phyloP scores from a whole-genome alignment of 805 yeast genomes.

The Grigorovia yakushimaensis region DNA sequence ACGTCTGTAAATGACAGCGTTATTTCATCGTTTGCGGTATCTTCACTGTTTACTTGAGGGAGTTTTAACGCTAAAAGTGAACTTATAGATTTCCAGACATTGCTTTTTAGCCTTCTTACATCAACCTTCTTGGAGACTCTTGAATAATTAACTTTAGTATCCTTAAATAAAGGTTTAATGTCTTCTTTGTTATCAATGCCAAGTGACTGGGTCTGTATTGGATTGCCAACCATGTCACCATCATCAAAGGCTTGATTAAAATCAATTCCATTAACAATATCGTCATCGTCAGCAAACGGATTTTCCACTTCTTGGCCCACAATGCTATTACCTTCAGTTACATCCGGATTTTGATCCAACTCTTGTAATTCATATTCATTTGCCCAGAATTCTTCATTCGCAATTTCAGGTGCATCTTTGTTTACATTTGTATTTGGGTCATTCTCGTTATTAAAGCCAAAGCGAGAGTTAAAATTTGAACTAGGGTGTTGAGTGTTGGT shows the following conservation, averaged over 20 bases:
- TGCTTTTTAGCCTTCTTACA: conserved; percentile 60
- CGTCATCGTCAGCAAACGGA: conserved; percentile 31
- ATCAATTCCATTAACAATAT: conserved; percentile 26
- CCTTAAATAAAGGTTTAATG: conserved; percentile 6
- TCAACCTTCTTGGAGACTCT: conserved; percentile 72
- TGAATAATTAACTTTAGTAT: conserved; percentile 45
- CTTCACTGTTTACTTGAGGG: conserved; percentile 14
- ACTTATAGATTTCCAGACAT: conserved; percentile 55
- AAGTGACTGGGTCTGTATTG: conserved; percentile 8
- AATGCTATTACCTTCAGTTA: conserved; percentile 18
- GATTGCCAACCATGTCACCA: conserved; percentile 22
- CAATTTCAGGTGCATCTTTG: conserved; percentile 27
- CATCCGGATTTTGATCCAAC: conserved; percentile 8
- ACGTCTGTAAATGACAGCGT: conserved; percentile 35
- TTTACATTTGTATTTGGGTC: background rate
- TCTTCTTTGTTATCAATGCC: conserved; percentile 1
- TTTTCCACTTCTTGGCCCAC: conserved; percentile 22
- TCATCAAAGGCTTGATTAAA: conserved; percentile 29
- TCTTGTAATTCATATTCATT: conserved; percentile 35
- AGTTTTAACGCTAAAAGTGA: conserved; percentile 4
- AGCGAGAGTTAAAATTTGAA: background rate
- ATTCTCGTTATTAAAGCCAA: background rate
- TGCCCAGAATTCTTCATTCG: conserved; percentile 71
- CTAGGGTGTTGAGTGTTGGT: background rate
- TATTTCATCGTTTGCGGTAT: background rate